Conservation (phyloP, 805 yeast genomes). For the Nakazawaea siamensis region DNA sequence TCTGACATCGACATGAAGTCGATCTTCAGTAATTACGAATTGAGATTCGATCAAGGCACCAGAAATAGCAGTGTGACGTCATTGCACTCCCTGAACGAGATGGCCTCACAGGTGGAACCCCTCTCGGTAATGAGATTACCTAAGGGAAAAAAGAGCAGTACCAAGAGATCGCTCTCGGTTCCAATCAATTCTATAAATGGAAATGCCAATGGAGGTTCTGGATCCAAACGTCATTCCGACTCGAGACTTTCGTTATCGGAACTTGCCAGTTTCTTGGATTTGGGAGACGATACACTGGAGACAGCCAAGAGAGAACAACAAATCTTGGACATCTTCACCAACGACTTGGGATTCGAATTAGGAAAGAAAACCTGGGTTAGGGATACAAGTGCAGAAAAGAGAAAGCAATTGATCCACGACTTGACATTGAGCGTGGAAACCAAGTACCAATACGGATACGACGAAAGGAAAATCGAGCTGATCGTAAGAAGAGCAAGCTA, state of each 20-base stretch:
- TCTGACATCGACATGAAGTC: neutral
- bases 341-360: conserved; percentile 58
- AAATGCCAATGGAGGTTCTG: too few species aligned
- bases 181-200: too few species aligned
- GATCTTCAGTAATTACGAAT: neutral
- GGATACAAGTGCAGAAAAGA: conserved; percentile 51
- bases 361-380: conserved; percentile 83
- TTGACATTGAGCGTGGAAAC: conserved; percentile 38
- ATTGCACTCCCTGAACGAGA: conserved; percentile 2
- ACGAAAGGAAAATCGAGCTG: conserved; percentile 51
- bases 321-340: conserved; percentile 42
- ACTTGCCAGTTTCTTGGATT: conserved; percentile 40
- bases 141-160: too few species aligned
- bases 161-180: too few species aligned
- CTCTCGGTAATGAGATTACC: too few species aligned
- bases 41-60: neutral
- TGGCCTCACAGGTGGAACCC: too few species aligned
- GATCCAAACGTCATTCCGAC: conserved; percentile 23
- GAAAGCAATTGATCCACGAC: conserved; percentile 39
- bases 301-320: conserved; percentile 48
- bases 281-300: conserved; percentile 40
- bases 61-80: conserved; percentile 7
- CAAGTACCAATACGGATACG: conserved; percentile 44
- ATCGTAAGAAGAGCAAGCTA: conserved; percentile 78
- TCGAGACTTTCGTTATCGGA: conserved; percentile 53